These are phyloP conservation scores for Tympanopsis confertula DNA, from an alignment of 2,329 filamentous ascomycete genomes.

Conservation along the genomic window DNA sequence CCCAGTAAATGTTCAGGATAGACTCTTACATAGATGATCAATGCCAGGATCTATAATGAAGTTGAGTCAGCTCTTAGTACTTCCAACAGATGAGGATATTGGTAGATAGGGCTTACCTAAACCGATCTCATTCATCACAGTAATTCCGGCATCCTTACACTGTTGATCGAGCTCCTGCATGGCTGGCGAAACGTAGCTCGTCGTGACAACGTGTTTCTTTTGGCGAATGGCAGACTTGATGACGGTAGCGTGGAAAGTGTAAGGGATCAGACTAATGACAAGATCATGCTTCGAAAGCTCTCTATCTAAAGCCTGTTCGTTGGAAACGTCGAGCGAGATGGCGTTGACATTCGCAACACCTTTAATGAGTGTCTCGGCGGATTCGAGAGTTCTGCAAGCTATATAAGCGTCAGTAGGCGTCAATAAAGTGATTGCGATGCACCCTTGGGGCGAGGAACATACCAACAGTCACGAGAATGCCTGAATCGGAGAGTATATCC, in stretches of 20 bases:
- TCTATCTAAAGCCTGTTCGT: slow-evolving; percentile 6
- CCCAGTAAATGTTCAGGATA: neutral
- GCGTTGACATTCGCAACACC: slow-evolving; percentile 4
- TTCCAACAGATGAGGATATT: neutral
- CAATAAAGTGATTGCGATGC: neutral
- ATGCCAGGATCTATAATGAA: slow-evolving; percentile 41
- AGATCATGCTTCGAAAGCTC: slow-evolving; percentile 7
- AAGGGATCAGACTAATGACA: slow-evolving; percentile 13
- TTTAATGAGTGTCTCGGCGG: slow-evolving; percentile 3
- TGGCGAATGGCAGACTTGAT: slow-evolving; percentile 59
- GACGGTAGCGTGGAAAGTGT: slow-evolving; percentile 23
- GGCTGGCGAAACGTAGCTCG: slow-evolving; percentile 61
- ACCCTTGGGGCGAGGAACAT: slow-evolving; percentile 8
- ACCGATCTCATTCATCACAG: slow-evolving; percentile 63
- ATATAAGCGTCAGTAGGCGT: neutral
- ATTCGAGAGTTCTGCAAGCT: slow-evolving; percentile 6
- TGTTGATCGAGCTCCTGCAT: slow-evolving; percentile 52
- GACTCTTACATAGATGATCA: slow-evolving; percentile 31
- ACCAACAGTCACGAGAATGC: slow-evolving; percentile 45
- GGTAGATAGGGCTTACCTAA: slow-evolving; percentile 16
- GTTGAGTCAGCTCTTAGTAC: slow-evolving; percentile 5
- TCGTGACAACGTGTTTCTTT: slow-evolving; percentile 64
- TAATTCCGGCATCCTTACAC: slow-evolving; percentile 58
- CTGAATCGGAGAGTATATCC: slow-evolving; percentile 43
- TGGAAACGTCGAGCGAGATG: slow-evolving; percentile 7